Evolutionary conservation across 768 basidiomycete genomes (phyloP).

Genomic region (Pulveroboletus sp.): DNA sequence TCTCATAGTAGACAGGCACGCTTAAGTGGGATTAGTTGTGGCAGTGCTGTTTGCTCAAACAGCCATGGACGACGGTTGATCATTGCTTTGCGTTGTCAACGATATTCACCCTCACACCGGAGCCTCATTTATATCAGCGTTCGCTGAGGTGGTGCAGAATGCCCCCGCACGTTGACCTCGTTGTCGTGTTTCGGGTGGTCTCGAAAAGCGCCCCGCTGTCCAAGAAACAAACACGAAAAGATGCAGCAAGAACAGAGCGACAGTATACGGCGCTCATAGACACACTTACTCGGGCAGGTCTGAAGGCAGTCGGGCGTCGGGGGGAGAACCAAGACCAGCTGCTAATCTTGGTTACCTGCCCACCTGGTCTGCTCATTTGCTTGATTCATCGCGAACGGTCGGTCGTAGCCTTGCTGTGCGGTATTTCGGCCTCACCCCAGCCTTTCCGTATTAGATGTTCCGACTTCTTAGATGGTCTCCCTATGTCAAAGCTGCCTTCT

Average conservation of each 20-base stretch:
- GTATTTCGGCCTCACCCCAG: neutral
- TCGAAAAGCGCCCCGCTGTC: conserved; percentile 37
- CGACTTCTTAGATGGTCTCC: conserved; percentile 74
- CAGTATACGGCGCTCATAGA: conserved; percentile 66
- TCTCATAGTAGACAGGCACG: no score
- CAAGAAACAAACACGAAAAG: conserved; percentile 59
- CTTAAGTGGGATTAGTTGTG: no score
- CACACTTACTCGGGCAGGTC: conserved; percentile 54
- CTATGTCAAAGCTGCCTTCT: conserved; percentile 44
- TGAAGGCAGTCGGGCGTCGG: conserved; percentile 67
- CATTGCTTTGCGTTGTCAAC: neutral
- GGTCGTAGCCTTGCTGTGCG: conserved; percentile 21
- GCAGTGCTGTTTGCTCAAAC: no score
- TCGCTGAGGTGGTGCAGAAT: conserved; percentile 19
- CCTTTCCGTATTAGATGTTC: conserved; percentile 44
- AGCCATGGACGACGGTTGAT: no score
- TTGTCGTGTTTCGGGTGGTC: conserved; percentile 63
- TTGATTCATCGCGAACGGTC: conserved; percentile 75
- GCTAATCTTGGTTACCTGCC: conserved; percentile 71
- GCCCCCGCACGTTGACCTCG: conserved; percentile 64
- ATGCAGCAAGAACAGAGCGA: conserved; percentile 57
- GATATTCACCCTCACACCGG: conserved; percentile 2
- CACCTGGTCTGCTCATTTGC: conserved; percentile 52
- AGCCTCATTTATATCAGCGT: neutral
- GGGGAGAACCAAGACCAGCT: conserved; percentile 76